A percentile compares a stretch with the other conserved stretches of the same genome.
These are phyloP conservation scores for Batkoa obscura DNA, from an alignment of 371 early-diverging fungal genomes.

Conservation along the genomic window DNA sequence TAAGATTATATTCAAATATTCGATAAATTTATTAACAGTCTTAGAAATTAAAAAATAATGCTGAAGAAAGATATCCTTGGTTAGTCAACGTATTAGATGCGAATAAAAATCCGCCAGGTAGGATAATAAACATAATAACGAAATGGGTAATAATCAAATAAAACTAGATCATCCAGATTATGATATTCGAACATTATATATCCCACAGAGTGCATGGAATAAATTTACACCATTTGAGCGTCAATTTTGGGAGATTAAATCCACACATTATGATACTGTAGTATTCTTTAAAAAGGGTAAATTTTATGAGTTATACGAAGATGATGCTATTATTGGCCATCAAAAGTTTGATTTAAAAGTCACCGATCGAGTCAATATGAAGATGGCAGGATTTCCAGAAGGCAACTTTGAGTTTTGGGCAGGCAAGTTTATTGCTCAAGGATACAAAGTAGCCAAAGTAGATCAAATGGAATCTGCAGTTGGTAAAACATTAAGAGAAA, in stretches of 20 bases:
- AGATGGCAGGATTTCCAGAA: constrained; percentile 99
- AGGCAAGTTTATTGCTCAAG: constrained; percentile 87
- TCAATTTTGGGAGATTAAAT: constrained; percentile 99
- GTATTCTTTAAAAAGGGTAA: constrained; percentile 99
- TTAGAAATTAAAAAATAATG: constrained; percentile 19
- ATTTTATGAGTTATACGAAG: constrained; percentile 98
- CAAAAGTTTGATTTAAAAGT: constrained; percentile 92
- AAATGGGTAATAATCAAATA: constrained; percentile 20
- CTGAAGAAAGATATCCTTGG: constrained; percentile 73
- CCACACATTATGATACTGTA: constrained; percentile 84
- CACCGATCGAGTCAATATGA: constrained; percentile 96
- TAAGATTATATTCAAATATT: background rate
- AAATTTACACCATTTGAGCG: constrained; percentile 94
- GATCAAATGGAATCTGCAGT: constrained; percentile 97
- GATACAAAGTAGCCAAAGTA: constrained; percentile 91
- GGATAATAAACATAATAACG: constrained; percentile 46
- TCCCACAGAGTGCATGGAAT: constrained; percentile 63
- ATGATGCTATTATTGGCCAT: constrained; percentile 97
- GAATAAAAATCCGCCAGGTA: constrained; percentile 36
- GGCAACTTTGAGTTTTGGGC: constrained; percentile 91
- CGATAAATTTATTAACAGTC: background rate
- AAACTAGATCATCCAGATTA: constrained; percentile 57
- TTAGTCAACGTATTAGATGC: constrained; percentile 66
- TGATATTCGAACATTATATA: constrained; percentile 83
- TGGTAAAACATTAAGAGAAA: constrained; percentile 87